Percentiles rank a stretch among this genome's conserved stretches.
phyloP scores from a whole-genome alignment of 1,284 basidiomycete species.

The Anthracocystis walkeri region DNA sequence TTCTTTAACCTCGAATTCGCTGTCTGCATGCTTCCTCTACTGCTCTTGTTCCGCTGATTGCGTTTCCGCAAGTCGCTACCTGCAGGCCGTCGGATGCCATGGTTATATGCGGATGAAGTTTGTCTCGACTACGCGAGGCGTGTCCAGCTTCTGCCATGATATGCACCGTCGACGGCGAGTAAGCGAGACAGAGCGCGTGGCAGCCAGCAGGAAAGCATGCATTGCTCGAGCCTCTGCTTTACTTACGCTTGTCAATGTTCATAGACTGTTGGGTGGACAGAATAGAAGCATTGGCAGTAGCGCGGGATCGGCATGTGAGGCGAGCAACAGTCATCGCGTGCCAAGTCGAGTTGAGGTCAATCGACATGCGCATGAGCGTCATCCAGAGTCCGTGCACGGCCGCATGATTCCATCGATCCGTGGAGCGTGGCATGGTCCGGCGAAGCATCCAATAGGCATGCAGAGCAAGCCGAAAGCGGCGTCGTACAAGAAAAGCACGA shows the following conservation, averaged over 20 bases:
- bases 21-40: slow-evolving; percentile 8
- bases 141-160: neutral
- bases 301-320: neutral
- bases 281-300: slow-evolving; percentile 10
- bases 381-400: neutral
- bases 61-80: neutral
- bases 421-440: neutral
- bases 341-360: neutral
- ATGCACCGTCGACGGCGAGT: neutral
- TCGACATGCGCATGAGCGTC: slow-evolving; percentile 1
- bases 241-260: slow-evolving; percentile 65
- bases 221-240: neutral
- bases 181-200: neutral
- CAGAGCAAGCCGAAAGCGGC: neutral
- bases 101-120: neutral
- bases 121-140: neutral
- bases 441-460: neutral
- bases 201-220: slow-evolving; percentile 3
- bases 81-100: neutral
- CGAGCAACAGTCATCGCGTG: neutral
- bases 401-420: neutral
- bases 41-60: neutral
- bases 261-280: slow-evolving; percentile 49
- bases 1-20: neutral
- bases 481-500: neutral